phyloP scores from a whole-genome alignment of 768 basidiomycete species.

The Tephrocybe sp. region DNA sequence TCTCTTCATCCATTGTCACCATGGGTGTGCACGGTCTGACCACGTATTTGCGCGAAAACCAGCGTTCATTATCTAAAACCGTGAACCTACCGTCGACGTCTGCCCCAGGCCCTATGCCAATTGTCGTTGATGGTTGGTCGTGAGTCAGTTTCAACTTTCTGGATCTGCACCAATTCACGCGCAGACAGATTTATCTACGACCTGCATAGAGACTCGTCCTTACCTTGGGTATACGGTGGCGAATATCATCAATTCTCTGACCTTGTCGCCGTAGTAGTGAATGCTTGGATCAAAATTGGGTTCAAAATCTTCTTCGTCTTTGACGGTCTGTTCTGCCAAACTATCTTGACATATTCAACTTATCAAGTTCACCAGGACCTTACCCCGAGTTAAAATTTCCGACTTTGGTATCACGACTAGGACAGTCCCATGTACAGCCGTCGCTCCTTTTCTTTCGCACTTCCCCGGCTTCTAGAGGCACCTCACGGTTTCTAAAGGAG shows the following conservation, averaged over 20 bases:
- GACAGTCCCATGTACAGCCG: slow-evolving; percentile 55
- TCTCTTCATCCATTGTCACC: slow-evolving; percentile 1
- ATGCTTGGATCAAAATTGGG: slow-evolving; percentile 68
- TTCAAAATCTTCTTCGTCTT: slow-evolving; percentile 73
- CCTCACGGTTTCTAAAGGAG: slow-evolving; percentile 67
- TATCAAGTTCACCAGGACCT: slow-evolving; percentile 46
- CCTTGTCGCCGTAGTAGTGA: slow-evolving; percentile 48
- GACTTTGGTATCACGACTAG: slow-evolving; percentile 58
- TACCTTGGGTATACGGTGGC: slow-evolving; percentile 87
- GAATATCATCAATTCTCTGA: slow-evolving; percentile 61
- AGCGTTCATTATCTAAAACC: slow-evolving; percentile 37
- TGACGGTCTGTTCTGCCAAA: slow-evolving; percentile 60
- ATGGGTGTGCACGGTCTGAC: slow-evolving; percentile 58
- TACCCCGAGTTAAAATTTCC: slow-evolving; percentile 70
- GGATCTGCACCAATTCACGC: slow-evolving; percentile 7
- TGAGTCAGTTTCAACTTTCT: slow-evolving; percentile 41
- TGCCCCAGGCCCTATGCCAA: slow-evolving; percentile 31
- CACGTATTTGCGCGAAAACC: slow-evolving; percentile 50
- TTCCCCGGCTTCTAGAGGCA: slow-evolving; percentile 59
- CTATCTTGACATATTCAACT: slow-evolving; percentile 11
- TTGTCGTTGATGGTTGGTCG: slow-evolving; percentile 88
- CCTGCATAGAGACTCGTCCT: slow-evolving; percentile 52
- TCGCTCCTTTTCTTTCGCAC: slow-evolving; percentile 80
- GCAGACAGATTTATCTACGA: slow-evolving; percentile 69
- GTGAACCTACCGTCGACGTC: slow-evolving; percentile 19